Base-by-base conservation (phyloP, 2,329 filamentous ascomycete species). In the Diaporthe velutina region DNA sequence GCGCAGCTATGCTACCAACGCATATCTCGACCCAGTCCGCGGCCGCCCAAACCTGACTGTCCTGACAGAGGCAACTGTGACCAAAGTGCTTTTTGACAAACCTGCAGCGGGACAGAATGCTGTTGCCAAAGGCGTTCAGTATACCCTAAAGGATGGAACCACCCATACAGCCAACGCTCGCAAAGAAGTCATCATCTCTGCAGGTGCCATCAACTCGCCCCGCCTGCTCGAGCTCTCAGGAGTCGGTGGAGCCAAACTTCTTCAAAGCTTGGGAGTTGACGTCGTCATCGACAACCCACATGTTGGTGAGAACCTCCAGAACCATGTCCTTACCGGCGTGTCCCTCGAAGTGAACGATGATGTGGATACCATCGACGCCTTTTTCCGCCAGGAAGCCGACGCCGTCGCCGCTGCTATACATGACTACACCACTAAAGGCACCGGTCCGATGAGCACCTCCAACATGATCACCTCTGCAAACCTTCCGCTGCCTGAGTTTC, bases 221-320 rank as follows among this genome's bases (percentile, higher is more conserved):
- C 75, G 78, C 8, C 68, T 80, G 25, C 76, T 81, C 12, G 79
- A 81, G 58, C 73, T 79, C n/a, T 80, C 78, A 3, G 80, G 79
- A 4, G 78, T 80, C 38, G 79, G 79, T 33, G 74, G 73, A 9
- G 25, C 71, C 1, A 74, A 73, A 12, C 58, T 80, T 4, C 77
- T 80, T 3, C 54, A 73, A 38, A 52, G 67, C 28, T 60, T 77
- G 15, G 73, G 75, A 9, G 78, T 80, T 17, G 60, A 75, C 0
- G 74, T 77, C 10, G 45, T 79, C 3, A 70, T 79, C 12, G 77
- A 81, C 35, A 79, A 79, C 48, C 76, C 78, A 2, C 77, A 77
- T 33, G 79, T 81, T 8, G 80, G 79, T 15, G 77, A 78, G 73
- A 79, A 80, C 42, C 72, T 80, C 3, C 67, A 74, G 15, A 71